Conservation (phyloP, 371 early-diverging fungal genomes). For the Globomyces sp. region DNA sequence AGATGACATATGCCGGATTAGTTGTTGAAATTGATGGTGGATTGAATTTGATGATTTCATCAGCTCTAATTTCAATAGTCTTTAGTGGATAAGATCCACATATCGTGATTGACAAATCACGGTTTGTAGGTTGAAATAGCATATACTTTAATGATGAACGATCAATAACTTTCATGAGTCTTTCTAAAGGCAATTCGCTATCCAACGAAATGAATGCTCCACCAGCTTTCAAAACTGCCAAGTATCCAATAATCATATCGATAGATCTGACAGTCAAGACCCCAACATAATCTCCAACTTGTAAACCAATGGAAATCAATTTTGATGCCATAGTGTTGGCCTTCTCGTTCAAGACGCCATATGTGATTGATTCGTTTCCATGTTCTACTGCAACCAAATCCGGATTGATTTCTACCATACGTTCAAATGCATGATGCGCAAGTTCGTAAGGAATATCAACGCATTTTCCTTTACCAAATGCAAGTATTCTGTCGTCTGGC, state of each 20-base stretch:
- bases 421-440: conserved; percentile 17
- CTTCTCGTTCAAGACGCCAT: background rate
- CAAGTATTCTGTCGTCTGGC: too few relatives aligned
- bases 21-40: too few relatives aligned
- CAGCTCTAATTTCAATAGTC: too few relatives aligned
- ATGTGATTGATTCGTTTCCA: background rate
- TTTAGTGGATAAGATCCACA: too few relatives aligned
- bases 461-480: background rate
- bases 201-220: conserved; percentile 38
- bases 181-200: conserved; percentile 15
- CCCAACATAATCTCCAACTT: conserved; percentile 15
- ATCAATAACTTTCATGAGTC: too few relatives aligned
- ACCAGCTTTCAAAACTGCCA: conserved; percentile 38
- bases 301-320: background rate
- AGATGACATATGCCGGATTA: too few relatives aligned
- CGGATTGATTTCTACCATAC: background rate
- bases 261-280: conserved; percentile 18
- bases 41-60: too few relatives aligned
- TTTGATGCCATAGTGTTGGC: conserved; percentile 1
- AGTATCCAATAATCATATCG: conserved; percentile 21
- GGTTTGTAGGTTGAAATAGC: too few relatives aligned
- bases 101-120: too few relatives aligned
- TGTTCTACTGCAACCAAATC: conserved; percentile 13
- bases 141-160: too few relatives aligned
- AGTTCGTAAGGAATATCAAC: background rate